Conservation (phyloP, 768 basidiomycete genomes). For the Cyathus striatus region DNA sequence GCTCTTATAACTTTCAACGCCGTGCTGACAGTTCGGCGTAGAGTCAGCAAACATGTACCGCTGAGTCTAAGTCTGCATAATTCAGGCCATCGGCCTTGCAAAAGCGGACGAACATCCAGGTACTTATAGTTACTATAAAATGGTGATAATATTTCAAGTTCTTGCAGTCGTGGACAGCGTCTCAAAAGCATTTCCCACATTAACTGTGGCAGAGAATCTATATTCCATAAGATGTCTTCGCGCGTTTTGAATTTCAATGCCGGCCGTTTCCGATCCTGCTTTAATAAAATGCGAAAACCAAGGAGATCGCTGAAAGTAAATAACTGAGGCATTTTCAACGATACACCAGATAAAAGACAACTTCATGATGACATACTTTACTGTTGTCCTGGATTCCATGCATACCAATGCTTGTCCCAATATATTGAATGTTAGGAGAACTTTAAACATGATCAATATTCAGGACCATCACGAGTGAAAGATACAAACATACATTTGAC, state of each 20-base stretch:
- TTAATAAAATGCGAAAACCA: conserved; percentile 14
- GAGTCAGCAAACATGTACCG: conserved; percentile 10
- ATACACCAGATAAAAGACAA: too few relatives aligned
- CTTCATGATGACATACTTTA: conserved; percentile 9
- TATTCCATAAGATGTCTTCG: too few relatives aligned
- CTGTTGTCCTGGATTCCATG: conserved; percentile 11
- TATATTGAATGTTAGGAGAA: conserved; percentile 13
- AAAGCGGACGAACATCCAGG: conserved; percentile 13
- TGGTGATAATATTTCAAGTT: conserved; percentile 28
- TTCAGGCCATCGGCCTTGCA: conserved; percentile 13
- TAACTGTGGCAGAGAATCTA: conserved; percentile 12
- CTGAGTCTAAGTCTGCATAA: conserved; percentile 13
- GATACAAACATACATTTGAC: conserved; percentile 8
- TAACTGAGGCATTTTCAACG: conserved; percentile 7
- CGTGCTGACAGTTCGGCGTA: too few relatives aligned
- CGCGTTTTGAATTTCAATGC: too few relatives aligned
- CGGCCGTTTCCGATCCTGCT: conserved; percentile 8
- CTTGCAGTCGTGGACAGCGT: conserved; percentile 37
- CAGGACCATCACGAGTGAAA: background rate
- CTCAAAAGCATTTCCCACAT: conserved; percentile 54
- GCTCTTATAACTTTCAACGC: conserved; percentile 3
- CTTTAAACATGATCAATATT: conserved; percentile 5
- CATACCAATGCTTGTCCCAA: conserved; percentile 15
- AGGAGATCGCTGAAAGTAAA: conserved; percentile 15
- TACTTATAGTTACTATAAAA: conserved; percentile 6